Percentiles rank a stretch among this genome's conserved stretches.
Conservation (phyloP, 805 yeast species). For the Candida caryicola region DNA sequence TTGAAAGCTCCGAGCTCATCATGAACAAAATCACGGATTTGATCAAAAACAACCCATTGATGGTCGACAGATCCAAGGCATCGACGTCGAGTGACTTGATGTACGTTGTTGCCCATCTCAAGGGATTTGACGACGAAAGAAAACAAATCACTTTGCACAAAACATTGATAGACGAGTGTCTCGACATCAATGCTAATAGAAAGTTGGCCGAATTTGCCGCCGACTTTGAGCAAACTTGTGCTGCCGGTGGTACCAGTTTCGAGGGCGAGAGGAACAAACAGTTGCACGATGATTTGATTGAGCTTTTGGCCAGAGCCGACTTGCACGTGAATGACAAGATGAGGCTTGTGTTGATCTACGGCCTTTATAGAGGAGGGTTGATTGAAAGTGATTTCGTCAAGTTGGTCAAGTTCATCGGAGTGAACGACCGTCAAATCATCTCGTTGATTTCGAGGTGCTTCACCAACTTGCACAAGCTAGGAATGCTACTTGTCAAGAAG, state of each 20-base stretch:
- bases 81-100: slow-evolving; percentile 68
- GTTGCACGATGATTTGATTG: slow-evolving; percentile 60
- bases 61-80: slow-evolving; percentile 65
- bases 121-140: slow-evolving; percentile 66
- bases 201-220: slow-evolving; percentile 66
- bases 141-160: slow-evolving; percentile 58
- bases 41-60: slow-evolving; percentile 67
- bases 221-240: slow-evolving; percentile 80
- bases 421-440: slow-evolving; percentile 44
- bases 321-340: slow-evolving; percentile 65
- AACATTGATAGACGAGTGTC: slow-evolving; percentile 61
- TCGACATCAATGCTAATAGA: slow-evolving; percentile 55
- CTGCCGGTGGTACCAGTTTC: slow-evolving; percentile 66
- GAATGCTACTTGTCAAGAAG: slow-evolving; percentile 52
- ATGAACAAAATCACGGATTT: slow-evolving; percentile 59
- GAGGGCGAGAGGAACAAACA: slow-evolving; percentile 63
- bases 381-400: slow-evolving; percentile 70
- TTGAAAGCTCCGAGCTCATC: slow-evolving; percentile 66
- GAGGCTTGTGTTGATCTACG: slow-evolving; percentile 71
- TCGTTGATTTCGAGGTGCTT: slow-evolving; percentile 56
- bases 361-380: slow-evolving; percentile 78
- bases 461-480: slow-evolving; percentile 46
- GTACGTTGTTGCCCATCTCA: slow-evolving; percentile 68
- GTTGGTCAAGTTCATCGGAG: slow-evolving; percentile 54
- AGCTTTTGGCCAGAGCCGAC: slow-evolving; percentile 46